Evolutionary conservation across 805 yeast genomes (phyloP), one percentile per base, ranked within the genome.

Genomic region (Yamadazyma scolyti): DNA sequence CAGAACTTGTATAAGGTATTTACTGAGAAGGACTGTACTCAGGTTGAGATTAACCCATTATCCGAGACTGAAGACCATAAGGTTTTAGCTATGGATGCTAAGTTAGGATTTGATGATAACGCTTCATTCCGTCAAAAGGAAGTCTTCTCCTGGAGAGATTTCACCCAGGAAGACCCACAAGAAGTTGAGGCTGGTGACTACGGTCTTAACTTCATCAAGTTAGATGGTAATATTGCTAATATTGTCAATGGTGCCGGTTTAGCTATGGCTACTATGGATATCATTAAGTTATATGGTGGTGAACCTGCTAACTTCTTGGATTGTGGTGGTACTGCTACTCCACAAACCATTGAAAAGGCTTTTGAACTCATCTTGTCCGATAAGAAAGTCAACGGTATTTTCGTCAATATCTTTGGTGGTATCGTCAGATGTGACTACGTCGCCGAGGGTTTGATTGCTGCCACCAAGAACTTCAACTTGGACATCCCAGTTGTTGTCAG

Each of bases 221-320:
- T 93, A 58, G 94, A 90, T 58, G 99, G 99, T 67, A 86, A 88
- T 75, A 90, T 93, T 57, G 99, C 98, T 52, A 90, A 96, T 73
- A 75, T 93, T 43, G 99, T 93, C 61, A 93, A 93, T 67, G 99
- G 99, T 73, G 99, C 99, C 37, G 99, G 99, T 65, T 77, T 93
- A 60, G 99, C 99, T 54, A 93, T 93, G 99, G 99, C 99, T 51
- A 93, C 99, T 46, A 89, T 93, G 97, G 99, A 93, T 68, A 94
- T 94, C 61, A 87, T 93, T 73, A 88, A 93, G 72, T 78, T 93
- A 53, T 85, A 88, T 71, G 97, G 97, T 55, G 99, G 99, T 64
- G 84, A 79, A 49, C 99, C 99, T 53, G 99, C 98, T 46, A 93
- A 93, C 76, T 93, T 93, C 78, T 78, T 93, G 61, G 99, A 93